These are phyloP conservation scores for Cryptococcus sp. DNA, from an alignment of 1,284 basidiomycete species.

Conservation along the genomic window DNA sequence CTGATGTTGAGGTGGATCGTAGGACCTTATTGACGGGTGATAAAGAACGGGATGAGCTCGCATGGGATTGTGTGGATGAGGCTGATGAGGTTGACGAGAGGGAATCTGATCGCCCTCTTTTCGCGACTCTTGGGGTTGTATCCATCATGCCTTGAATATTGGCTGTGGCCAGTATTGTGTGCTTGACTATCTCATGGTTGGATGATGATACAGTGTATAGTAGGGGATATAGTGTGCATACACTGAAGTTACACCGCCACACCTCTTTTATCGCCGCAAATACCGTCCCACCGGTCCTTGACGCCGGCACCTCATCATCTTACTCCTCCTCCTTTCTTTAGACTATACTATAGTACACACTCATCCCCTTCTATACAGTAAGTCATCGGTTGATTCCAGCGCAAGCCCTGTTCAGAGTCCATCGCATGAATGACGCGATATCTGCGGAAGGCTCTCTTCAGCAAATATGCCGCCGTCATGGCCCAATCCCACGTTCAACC, in stretches of 20 bases:
- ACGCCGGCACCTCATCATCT: no score
- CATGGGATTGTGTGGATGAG: background rate
- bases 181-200: no score
- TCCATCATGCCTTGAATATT: conserved; percentile 1
- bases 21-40: conserved; percentile 41
- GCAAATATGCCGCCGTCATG: background rate
- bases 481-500: background rate
- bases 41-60: conserved; percentile 5
- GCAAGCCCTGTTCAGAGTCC: background rate
- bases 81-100: conserved; percentile 3
- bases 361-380: background rate
- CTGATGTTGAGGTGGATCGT: background rate
- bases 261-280: no score
- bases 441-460: no score
- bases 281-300: no score
- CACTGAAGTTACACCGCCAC: no score
- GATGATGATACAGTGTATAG: no score
- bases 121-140: conserved; percentile 55
- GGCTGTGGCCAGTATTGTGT: background rate
- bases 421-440: background rate
- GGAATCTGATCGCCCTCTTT: conserved; percentile 64
- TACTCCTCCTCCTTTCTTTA: no score
- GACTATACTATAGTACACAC: background rate
- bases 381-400: background rate
- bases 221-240: no score